Percentiles rank a stretch among this genome's conserved stretches.
phyloP scores from a whole-genome alignment of 345 rosid genomes.

The Murraya paniculata region DNA sequence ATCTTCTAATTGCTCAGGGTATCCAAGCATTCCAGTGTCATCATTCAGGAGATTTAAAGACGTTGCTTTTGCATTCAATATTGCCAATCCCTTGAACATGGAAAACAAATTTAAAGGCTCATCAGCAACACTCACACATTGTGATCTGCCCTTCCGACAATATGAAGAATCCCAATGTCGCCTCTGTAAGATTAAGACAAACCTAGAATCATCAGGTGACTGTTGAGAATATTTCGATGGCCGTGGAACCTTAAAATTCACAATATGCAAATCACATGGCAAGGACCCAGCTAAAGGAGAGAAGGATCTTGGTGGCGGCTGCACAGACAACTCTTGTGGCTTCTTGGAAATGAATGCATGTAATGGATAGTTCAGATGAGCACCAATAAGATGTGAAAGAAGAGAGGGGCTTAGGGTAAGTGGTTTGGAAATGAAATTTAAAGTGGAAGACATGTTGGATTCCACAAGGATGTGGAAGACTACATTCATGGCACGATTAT shows the following conservation, averaged over 20 bases:
- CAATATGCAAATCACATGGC: constrained; percentile 91
- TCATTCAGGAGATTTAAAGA: constrained; percentile 92
- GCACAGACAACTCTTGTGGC: constrained; percentile 59
- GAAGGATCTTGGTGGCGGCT: constrained; percentile 47
- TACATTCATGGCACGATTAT: constrained; percentile 73
- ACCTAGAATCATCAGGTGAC: constrained; percentile 50
- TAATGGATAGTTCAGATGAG: constrained; percentile 82
- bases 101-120: constrained; percentile 64
- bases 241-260: constrained; percentile 80
- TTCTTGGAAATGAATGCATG: constrained; percentile 78
- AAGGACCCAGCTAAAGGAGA: constrained; percentile 67
- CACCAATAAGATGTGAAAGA: constrained; percentile 70
- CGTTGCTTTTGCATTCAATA: constrained; percentile 59
- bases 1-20: constrained; percentile 53
- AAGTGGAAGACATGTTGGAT: constrained; percentile 57
- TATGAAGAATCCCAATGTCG: constrained; percentile 75
- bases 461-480: constrained; percentile 72
- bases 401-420: constrained; percentile 74
- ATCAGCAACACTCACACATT: constrained; percentile 58
- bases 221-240: constrained; percentile 67
- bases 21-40: constrained; percentile 70
- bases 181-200: constrained; percentile 66
- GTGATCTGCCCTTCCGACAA: constrained; percentile 54
- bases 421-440: constrained; percentile 39
- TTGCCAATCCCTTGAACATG: constrained; percentile 74